phyloP scores from a whole-genome alignment of 768 basidiomycete species.

The Mycena sanguinolenta region DNA sequence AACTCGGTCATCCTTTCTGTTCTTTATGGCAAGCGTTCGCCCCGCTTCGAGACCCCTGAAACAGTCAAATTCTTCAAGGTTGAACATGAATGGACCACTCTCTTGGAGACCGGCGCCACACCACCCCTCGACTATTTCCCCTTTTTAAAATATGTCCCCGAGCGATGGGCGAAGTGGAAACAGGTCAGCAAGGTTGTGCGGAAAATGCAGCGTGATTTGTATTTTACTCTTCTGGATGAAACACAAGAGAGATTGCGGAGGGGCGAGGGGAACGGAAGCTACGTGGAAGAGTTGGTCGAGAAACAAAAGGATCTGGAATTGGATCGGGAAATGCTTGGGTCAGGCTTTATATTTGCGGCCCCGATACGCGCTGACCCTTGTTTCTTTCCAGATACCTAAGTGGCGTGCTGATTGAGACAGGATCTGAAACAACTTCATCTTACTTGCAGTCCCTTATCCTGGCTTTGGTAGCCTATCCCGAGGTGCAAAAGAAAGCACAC shows the following conservation, averaged over 20 bases:
- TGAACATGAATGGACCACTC: slow-evolving; percentile 43
- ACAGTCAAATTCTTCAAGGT: slow-evolving; percentile 44
- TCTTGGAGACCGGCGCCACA: slow-evolving; percentile 48
- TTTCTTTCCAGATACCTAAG: slow-evolving; percentile 44
- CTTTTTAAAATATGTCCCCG: slow-evolving; percentile 47
- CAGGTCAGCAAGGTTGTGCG: slow-evolving; percentile 35
- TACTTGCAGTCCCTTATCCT: slow-evolving; percentile 43
- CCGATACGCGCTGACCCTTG: not conserved
- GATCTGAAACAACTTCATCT: slow-evolving; percentile 47
- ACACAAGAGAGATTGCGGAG: slow-evolving; percentile 42
- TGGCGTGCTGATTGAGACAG: slow-evolving; percentile 47
- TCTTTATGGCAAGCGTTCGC: slow-evolving; percentile 48
- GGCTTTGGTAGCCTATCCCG: slow-evolving; percentile 42
- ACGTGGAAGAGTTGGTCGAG: slow-evolving; percentile 47
- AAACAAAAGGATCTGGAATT: slow-evolving; percentile 25
- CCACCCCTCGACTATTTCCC: slow-evolving; percentile 53
- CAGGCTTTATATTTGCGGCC: not conserved
- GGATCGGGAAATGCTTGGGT: slow-evolving; percentile 26
- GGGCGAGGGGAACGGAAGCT: slow-evolving; percentile 45
- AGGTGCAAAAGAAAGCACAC: slow-evolving; percentile 42
- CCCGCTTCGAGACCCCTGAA: slow-evolving; percentile 42
- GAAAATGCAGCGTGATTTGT: slow-evolving; percentile 45
- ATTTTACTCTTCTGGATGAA: slow-evolving; percentile 45
- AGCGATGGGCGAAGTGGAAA: slow-evolving; percentile 55
- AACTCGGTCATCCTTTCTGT: slow-evolving; percentile 48